Base-by-base conservation (phyloP, 176 grass and related monocot genomes). In the Chrysopogon serrulatus region DNA sequence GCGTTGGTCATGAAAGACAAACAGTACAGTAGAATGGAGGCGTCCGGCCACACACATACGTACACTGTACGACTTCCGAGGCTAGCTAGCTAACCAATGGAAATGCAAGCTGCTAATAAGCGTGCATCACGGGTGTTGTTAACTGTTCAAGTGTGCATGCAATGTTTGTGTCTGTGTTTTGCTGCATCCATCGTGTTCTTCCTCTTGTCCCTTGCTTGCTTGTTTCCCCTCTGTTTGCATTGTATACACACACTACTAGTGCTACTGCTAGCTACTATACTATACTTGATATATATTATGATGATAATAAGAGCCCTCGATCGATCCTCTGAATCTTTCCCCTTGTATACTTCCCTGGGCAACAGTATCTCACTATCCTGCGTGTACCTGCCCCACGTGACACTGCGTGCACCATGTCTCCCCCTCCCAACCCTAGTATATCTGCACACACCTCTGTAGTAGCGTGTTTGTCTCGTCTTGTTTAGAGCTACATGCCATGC, bases 341-440 rank as follows among this genome's bases (percentile, higher is more conserved):
- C 10, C 60, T 83, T 90, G 88, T 83, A 78, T 47, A 60, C 66
- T 78, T 86, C 37, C 35, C 8, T 23, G 8, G 3, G 3, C 16
- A 35, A 60, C 65, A 73, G 51, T 72, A 68, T 32, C 65, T 33
- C 53, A 21, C 37, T 40, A 24, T 49, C 74, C 37, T 59, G 41
- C 11, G 78, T 0, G 47, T 6, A 71, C n/a, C 80, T 82, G 68
- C 62, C 61, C 85, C 78, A 87, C 82, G 71, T 87, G 79, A 82
- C 48, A 37, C 47, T 28, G 32, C 71, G 37, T 65, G 62, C 62
- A 24, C 33, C 34, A 8, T 82, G 71, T 61, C 78, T 80, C 68
- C 24, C 27, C 4, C 13, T 43, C 8, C 65, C 40, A 41, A n/a
- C n/a, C n/a, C n/a, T n/a, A n/a, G n/a, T n/a, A n/a, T n/a, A n/a